Evolutionary conservation across 1,139 yeast species (phyloP).

Genomic region (Candida labiduridarum): DNA sequence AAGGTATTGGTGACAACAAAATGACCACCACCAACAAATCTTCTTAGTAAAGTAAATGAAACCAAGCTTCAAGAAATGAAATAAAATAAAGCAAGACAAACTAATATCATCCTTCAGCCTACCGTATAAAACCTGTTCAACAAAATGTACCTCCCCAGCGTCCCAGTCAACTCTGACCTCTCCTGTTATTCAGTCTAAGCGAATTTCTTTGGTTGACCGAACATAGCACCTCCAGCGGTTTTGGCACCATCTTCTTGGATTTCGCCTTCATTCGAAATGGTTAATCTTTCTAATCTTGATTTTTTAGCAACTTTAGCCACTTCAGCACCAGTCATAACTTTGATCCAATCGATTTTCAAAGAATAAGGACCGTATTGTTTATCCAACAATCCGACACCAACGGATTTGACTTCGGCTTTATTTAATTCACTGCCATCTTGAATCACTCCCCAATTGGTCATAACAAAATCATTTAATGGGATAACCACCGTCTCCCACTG

Average conservation of each 20-base stretch:
- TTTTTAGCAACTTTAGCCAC: constrained; percentile 39
- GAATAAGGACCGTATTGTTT: constrained; percentile 78
- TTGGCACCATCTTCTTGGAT: constrained; percentile 1
- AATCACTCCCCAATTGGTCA: constrained; percentile 82
- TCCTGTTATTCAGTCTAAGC: neutral
- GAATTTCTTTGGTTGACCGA: constrained; percentile 8
- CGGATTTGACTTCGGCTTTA: constrained; percentile 64
- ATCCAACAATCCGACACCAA: constrained; percentile 81
- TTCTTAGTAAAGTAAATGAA: neutral
- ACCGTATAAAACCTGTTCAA: constrained; percentile 1
- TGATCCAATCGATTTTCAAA: constrained; percentile 72
- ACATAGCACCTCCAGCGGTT: constrained; percentile 7
- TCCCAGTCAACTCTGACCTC: neutral
- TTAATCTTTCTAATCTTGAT: constrained; percentile 23
- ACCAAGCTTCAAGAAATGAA: constrained; percentile 1
- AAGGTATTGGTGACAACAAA: neutral
- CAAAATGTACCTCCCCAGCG: neutral
- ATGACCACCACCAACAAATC: too few species aligned
- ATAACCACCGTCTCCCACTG: constrained; percentile 84
- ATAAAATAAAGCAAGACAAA: neutral
- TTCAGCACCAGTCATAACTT: constrained; percentile 64
- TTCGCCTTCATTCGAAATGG: constrained; percentile 4
- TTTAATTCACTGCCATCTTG: constrained; percentile 68
- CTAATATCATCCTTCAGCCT: neutral
- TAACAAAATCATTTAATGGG: constrained; percentile 75